These are phyloP conservation scores for Pythium dissotocum DNA, from an alignment of 352 stramenopile genomes.

Conservation along the genomic window DNA sequence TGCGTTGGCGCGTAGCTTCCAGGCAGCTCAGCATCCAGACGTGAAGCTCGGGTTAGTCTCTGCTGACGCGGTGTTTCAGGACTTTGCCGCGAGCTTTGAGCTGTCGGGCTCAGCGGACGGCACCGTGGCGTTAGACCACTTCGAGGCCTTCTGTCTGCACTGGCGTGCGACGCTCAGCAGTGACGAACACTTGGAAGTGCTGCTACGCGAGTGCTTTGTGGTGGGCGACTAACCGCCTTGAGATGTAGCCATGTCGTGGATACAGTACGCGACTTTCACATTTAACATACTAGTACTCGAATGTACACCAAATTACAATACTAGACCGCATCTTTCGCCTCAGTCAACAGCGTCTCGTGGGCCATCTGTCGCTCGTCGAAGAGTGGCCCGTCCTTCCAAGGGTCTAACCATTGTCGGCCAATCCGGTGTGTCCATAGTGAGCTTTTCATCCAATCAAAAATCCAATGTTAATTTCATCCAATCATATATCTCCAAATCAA, in stretches of 20 bases:
- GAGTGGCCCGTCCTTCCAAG: background rate
- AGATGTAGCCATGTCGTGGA: constrained; percentile 1
- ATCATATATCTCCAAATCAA: background rate
- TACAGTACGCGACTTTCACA: background rate
- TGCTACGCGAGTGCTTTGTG: constrained; percentile 64
- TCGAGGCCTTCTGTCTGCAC: constrained; percentile 63
- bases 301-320: background rate
- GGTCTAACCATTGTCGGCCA: background rate
- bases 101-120: constrained; percentile 43
- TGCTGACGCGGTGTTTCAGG: constrained; percentile 53
- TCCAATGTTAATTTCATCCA: background rate
- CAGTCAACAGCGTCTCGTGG: too few species aligned
- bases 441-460: background rate
- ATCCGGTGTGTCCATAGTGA: background rate
- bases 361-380: too few species aligned
- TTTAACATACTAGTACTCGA: background rate
- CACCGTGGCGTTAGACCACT: constrained; percentile 55
- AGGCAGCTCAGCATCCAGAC: constrained; percentile 55
- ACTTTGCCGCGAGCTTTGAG: constrained; percentile 73
- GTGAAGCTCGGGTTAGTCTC: constrained; percentile 49
- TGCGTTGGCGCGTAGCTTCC: constrained; percentile 61
- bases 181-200: constrained; percentile 55
- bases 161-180: constrained; percentile 50
- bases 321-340: background rate
- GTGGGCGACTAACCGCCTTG: background rate